These are phyloP conservation scores for Wilhelminamyces savonicus DNA, from an alignment of 805 yeast species.

Conservation along the genomic window DNA sequence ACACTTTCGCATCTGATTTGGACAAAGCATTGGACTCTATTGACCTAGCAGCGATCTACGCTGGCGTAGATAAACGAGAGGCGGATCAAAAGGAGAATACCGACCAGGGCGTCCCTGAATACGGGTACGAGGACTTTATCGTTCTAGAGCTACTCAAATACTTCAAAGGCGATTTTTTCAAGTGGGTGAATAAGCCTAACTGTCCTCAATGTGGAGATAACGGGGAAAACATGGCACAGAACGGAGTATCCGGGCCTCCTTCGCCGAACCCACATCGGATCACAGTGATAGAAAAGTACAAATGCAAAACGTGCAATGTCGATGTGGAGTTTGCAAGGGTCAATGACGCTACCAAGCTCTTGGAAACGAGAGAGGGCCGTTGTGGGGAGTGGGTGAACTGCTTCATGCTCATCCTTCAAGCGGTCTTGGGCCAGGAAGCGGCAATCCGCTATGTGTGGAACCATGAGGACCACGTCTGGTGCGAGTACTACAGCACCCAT, in stretches of 20 bases:
- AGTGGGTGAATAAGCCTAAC: constrained; percentile 71
- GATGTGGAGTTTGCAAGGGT: constrained; percentile 67
- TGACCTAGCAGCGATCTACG: constrained; percentile 53
- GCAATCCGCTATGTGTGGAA: constrained; percentile 71
- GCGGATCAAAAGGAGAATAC: constrained; percentile 8
- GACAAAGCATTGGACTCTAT: constrained; percentile 58
- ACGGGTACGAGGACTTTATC: constrained; percentile 28
- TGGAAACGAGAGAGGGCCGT: constrained; percentile 64
- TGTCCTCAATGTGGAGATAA: constrained; percentile 48
- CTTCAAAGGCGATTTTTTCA: constrained; percentile 73
- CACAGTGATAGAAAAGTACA: constrained; percentile 54
- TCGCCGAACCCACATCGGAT: constrained; percentile 37
- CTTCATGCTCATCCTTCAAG: constrained; percentile 61
- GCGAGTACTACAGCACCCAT: constrained; percentile 68
- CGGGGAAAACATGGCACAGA: constrained; percentile 28
- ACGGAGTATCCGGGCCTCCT: constrained; percentile 37
- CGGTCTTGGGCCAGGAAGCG: constrained; percentile 43
- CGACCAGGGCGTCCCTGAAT: too few species aligned
- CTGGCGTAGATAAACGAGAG: constrained; percentile 51
- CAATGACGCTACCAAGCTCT: constrained; percentile 56
- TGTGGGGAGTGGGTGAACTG: constrained; percentile 97
- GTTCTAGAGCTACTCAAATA: constrained; percentile 28
- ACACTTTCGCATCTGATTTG: too few species aligned
- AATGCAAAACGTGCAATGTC: constrained; percentile 46
- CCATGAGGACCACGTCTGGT: constrained; percentile 94